Evolutionary conservation across 2,329 filamentous ascomycete genomes (phyloP).

Genomic region (Penicillium polonicum): DNA sequence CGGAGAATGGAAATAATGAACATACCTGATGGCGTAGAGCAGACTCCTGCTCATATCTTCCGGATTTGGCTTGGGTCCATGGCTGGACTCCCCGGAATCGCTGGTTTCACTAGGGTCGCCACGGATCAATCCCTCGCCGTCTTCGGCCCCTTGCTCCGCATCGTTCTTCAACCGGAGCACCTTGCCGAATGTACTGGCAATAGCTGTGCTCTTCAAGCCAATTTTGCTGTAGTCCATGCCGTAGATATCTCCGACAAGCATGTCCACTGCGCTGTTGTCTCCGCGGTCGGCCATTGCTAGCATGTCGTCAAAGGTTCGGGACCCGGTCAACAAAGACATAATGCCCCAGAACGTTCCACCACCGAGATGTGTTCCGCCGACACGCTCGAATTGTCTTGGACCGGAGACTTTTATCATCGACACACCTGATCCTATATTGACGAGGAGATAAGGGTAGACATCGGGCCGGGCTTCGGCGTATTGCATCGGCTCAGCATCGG

Average conservation of each 20-base stretch:
- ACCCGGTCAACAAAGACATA: constrained; percentile 86
- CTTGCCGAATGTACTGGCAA: constrained; percentile 94
- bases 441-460: constrained; percentile 93
- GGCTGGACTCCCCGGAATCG: constrained; percentile 32
- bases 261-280: constrained; percentile 90
- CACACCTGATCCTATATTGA: constrained; percentile 97
- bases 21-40: constrained; percentile 78
- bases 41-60: constrained; percentile 89
- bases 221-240: constrained; percentile 95
- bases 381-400: constrained; percentile 79
- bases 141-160: constrained; percentile 75
- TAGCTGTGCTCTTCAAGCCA: constrained; percentile 90
- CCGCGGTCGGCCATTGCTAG: constrained; percentile 84
- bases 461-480: constrained; percentile 75
- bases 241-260: constrained; percentile 97
- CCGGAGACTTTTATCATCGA: constrained; percentile 97
- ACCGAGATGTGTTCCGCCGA: constrained; percentile 90
- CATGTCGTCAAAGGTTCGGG: constrained; percentile 97
- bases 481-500: constrained; percentile 80
- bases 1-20: constrained; percentile 8
- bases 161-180: constrained; percentile 90
- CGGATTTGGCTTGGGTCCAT: constrained; percentile 60
- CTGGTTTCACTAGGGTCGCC: constrained; percentile 45
- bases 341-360: constrained; percentile 98
- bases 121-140: constrained; percentile 60